phyloP scores from a whole-genome alignment of 2,329 filamentous ascomycete genomes.

The Magnaporthiopsis poae region DNA sequence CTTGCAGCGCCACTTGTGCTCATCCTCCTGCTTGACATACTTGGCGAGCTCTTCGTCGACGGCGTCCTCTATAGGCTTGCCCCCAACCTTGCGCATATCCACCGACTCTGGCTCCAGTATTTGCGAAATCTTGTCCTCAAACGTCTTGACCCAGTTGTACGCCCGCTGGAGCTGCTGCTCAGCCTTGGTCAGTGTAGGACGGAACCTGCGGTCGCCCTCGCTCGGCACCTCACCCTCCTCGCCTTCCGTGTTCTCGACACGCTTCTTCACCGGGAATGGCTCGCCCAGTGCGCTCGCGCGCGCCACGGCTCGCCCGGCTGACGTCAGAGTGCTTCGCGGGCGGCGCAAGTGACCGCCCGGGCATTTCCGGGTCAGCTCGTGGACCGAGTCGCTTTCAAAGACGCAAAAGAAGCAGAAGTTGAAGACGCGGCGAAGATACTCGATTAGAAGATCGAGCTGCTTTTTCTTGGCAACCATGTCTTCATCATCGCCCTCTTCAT shows the following conservation, averaged over 20 bases:
- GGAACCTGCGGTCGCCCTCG: conserved; percentile 60
- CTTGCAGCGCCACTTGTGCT: conserved; percentile 92
- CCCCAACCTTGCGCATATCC: conserved; percentile 82
- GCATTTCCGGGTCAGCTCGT: conserved; percentile 90
- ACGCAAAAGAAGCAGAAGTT: conserved; percentile 99
- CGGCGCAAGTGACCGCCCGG: conserved; percentile 93
- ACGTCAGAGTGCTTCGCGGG: conserved; percentile 75
- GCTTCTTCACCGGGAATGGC: conserved; percentile 75
- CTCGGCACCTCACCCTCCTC: conserved; percentile 56
- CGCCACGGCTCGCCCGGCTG: conserved; percentile 73
- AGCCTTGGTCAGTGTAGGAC: conserved; percentile 60
- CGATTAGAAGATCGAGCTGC: conserved; percentile 86
- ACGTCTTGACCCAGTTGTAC: conserved; percentile 98
- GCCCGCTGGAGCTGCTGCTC: conserved; percentile 89
- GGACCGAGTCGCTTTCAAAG: conserved; percentile 93
- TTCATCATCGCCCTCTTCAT: conserved; percentile 77
- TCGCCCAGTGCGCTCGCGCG: conserved; percentile 74
- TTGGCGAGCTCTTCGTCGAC: conserved; percentile 77
- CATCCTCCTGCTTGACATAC: conserved; percentile 92
- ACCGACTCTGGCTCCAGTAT: conserved; percentile 82
- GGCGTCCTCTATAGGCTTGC: conserved; percentile 75
- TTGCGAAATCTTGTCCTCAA: conserved; percentile 90
- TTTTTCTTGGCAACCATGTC: conserved; percentile 89
- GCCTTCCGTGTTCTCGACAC: conserved; percentile 42
- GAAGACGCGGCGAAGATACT: conserved; percentile 92